Base-by-base conservation (phyloP, 2,329 filamentous ascomycete species). In the Beauveria sp. region DNA sequence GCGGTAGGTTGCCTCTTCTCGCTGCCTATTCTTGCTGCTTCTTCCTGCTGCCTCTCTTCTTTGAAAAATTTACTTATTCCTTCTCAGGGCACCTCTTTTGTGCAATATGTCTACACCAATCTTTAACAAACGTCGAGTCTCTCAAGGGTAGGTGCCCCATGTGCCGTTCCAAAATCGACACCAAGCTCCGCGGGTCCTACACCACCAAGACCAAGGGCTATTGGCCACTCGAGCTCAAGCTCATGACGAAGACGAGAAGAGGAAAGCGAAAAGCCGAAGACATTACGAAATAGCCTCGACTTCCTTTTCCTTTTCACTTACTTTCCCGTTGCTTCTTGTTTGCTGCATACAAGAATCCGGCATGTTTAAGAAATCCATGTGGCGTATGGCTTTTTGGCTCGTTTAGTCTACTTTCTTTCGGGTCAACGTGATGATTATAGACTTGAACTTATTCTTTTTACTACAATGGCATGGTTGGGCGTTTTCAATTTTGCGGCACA, bases 31-130 rank as follows among this genome's bases (percentile, higher is more conserved):
- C 22, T 24, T 24, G 22, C 22, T 22, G 14, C 38, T 38, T 24
- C 9, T 28, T 43, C n/a, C n/a, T 7, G n/a, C n/a, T 46, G n/a
- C 45, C 20, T 12, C n/a, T 46, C 20, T 20, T 22, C 5, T 34
- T 22, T 20, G 34, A 3, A 8, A 51, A n/a, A 16, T 20, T 18
- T 31, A 43, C 49, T 38, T 31, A 53, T 31, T 10, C 7, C 24
- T n/a, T 16, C 8, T 43, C 12, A 88, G 86, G 86, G 10, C 86
- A 88, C 67, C 74, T 88, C 3, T 88, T 86, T 69, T 88, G 86
- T 65, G 80, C 82, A 51, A 78, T 82, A 62, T 88, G 86, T 67
- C 76, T 88, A 2, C 83, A 86, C 67, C 80, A 81, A 12, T 82
- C 85, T 5, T 77, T 88, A 2, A 38, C 34, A 38, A 74, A 83